Evolutionary conservation across 768 basidiomycete genomes (phyloP).

Genomic region (Xerocomellus amylosporus): DNA sequence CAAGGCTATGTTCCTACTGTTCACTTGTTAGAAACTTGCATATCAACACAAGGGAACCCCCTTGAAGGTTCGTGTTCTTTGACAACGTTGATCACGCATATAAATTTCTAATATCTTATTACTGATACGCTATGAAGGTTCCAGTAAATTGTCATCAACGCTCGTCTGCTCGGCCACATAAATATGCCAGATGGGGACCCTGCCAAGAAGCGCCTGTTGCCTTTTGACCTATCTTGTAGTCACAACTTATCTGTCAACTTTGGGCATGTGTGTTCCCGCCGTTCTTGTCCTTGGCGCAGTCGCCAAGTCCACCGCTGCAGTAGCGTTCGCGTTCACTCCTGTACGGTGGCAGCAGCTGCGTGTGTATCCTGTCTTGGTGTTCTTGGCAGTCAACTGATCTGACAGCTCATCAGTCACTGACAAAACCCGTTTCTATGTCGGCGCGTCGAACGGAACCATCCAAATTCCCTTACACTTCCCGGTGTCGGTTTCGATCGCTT

Average conservation of each 20-base stretch:
- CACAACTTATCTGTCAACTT: background rate
- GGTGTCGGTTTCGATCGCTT: constrained; percentile 45
- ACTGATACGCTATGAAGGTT: background rate
- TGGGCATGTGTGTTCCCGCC: constrained; percentile 5
- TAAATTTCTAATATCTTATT: background rate
- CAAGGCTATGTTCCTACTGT: background rate
- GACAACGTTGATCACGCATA: background rate
- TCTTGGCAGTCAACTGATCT: constrained; percentile 1
- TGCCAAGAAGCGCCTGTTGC: background rate
- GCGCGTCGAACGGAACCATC: constrained; percentile 41
- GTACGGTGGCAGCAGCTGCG: constrained; percentile 24
- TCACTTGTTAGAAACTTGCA: background rate
- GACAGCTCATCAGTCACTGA: constrained; percentile 14
- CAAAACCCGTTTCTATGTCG: constrained; percentile 38
- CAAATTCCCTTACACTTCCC: too few species aligned
- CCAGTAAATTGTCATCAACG: background rate
- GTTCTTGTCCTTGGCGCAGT: constrained; percentile 18
- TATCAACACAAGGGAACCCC: background rate
- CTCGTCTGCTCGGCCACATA: background rate
- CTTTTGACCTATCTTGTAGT: background rate
- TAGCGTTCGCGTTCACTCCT: constrained; percentile 21
- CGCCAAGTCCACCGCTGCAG: constrained; percentile 12
- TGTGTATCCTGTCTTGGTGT: constrained; percentile 8
- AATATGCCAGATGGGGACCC: background rate
- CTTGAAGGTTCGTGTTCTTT: background rate